These are phyloP conservation scores for Ceratocystiopsis brevicomis DNA, from an alignment of 2,329 filamentous ascomycete genomes.

Conservation along the genomic window DNA sequence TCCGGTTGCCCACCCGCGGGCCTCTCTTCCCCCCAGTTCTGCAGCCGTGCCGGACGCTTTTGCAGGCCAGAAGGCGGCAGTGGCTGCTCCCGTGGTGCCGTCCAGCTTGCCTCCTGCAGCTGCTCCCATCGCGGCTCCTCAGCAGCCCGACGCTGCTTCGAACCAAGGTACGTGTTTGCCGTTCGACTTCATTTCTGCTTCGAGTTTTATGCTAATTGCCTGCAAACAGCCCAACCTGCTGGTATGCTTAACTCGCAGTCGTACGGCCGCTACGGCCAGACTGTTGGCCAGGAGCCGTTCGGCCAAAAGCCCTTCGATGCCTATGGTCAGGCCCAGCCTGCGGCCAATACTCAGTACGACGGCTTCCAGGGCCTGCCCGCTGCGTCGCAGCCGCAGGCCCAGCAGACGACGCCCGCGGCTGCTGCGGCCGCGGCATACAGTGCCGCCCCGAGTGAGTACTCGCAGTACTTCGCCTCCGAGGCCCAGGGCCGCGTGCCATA, in stretches of 20 bases:
- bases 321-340: slow-evolving; percentile 46
- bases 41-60: slow-evolving; percentile 37
- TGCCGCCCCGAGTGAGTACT: slow-evolving; percentile 60
- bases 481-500: slow-evolving; percentile 55
- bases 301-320: slow-evolving; percentile 74
- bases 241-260: slow-evolving; percentile 30
- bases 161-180: slow-evolving; percentile 17
- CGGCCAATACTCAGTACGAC: slow-evolving; percentile 38
- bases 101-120: slow-evolving; percentile 19
- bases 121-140: no score
- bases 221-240: not conserved
- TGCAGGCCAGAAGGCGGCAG: slow-evolving; percentile 31
- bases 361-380: slow-evolving; percentile 22
- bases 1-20: slow-evolving; percentile 65
- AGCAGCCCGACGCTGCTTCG: slow-evolving; percentile 15
- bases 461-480: slow-evolving; percentile 60
- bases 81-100: slow-evolving; percentile 14
- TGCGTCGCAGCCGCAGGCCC: slow-evolving; percentile 21
- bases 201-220: no score
- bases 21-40: slow-evolving; percentile 61
- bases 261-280: slow-evolving; percentile 51
- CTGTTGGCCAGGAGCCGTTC: slow-evolving; percentile 40
- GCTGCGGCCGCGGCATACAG: slow-evolving; percentile 27
- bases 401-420: slow-evolving; percentile 41
- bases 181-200: slow-evolving; percentile 3